A percentile compares a stretch with the other conserved stretches of the same genome.
Evolutionary conservation across 176 grass and related monocot species (phyloP).

Genomic region (Calamus simplicifolius): DNA sequence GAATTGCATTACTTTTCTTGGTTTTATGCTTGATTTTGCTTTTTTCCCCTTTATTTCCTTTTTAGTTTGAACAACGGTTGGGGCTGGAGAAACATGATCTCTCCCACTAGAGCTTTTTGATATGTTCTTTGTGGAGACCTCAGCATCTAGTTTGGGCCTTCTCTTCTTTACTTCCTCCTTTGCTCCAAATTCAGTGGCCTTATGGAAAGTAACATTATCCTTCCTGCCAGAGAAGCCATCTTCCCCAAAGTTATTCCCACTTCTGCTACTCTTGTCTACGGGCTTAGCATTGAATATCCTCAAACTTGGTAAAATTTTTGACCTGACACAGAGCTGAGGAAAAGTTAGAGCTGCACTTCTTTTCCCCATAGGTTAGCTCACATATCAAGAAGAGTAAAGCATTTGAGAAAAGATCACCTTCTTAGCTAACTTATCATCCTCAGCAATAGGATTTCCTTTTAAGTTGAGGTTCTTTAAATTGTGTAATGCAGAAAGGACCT

Average conservation of each 20-base stretch:
- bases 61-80: conserved; percentile 6
- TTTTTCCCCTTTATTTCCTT: conserved; percentile 25
- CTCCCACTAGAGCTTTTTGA: conserved; percentile 1
- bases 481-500: conserved; percentile 61
- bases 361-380: not conserved
- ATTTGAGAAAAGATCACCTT: conserved; percentile 37
- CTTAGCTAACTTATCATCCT: conserved; percentile 55
- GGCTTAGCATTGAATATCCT: conserved; percentile 78
- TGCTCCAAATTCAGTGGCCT: conserved; percentile 7
- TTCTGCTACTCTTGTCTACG: conserved; percentile 37
- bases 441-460: conserved; percentile 75
- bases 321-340: conserved; percentile 26
- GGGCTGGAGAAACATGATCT: too few relatives aligned
- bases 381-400: not conserved
- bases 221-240: conserved; percentile 15
- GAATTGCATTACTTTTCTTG: conserved; percentile 11
- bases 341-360: conserved; percentile 5
- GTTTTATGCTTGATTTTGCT: not conserved
- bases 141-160: conserved; percentile 20
- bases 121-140: conserved; percentile 7
- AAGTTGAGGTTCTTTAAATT: conserved; percentile 94
- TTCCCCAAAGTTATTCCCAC: conserved; percentile 27
- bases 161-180: not conserved
- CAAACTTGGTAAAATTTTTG: conserved; percentile 52
- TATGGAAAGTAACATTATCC: conserved; percentile 2